A percentile compares a stretch with the other conserved stretches of the same genome.
These are phyloP conservation scores for Blastomyces gilchristii DNA, from an alignment of 2,329 filamentous ascomycete species.

Conservation along the genomic window DNA sequence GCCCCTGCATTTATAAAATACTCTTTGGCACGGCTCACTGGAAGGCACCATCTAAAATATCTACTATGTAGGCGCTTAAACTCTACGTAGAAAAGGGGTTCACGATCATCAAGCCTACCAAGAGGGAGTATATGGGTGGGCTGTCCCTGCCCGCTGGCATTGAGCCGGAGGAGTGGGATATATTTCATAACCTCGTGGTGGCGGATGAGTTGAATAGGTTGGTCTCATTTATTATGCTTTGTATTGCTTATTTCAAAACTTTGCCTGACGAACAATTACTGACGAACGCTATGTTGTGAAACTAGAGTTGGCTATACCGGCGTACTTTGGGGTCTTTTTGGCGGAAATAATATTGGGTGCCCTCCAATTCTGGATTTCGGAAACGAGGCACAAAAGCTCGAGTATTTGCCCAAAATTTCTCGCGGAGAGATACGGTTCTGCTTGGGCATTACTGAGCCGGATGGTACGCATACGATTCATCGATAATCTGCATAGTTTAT, in stretches of 20 bases:
- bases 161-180: slow-evolving; percentile 42
- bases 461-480: slow-evolving; percentile 31
- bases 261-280: neutral
- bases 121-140: slow-evolving; percentile 31
- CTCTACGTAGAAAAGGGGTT: slow-evolving; percentile 34
- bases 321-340: slow-evolving; percentile 48
- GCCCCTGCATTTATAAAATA: too few species aligned
- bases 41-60: neutral
- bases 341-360: slow-evolving; percentile 52
- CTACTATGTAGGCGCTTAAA: slow-evolving; percentile 24
- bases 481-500: neutral
- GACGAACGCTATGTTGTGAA: slow-evolving; percentile 12
- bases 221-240: neutral
- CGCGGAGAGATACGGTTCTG: slow-evolving; percentile 52
- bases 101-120: slow-evolving; percentile 29
- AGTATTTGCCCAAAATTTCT: slow-evolving; percentile 51
- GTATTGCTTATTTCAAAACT: neutral
- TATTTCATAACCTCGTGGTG: slow-evolving; percentile 47
- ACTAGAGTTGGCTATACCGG: slow-evolving; percentile 46
- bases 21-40: neutral
- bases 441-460: slow-evolving; percentile 55
- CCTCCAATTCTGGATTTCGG: slow-evolving; percentile 56
- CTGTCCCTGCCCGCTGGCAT: slow-evolving; percentile 38
- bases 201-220: slow-evolving; percentile 41
- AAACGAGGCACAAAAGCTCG: slow-evolving; percentile 47